These are phyloP conservation scores for Zoysia japonica DNA, from an alignment of 176 grass and related monocot species.

Conservation along the genomic window DNA sequence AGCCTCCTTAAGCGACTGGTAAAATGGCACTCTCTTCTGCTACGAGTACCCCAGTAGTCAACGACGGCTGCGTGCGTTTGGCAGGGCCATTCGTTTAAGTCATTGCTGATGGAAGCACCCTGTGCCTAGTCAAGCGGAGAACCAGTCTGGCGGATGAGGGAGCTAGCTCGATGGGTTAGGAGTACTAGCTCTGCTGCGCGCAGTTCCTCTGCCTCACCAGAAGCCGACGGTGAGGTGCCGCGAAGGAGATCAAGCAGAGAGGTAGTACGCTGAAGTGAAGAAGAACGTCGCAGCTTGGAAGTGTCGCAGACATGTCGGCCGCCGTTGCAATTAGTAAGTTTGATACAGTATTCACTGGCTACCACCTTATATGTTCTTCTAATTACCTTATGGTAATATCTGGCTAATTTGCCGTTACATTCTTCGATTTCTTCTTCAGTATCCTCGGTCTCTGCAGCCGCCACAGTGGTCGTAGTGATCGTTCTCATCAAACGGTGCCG, in stretches of 20 bases:
- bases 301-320: conserved; percentile 18
- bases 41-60: not conserved
- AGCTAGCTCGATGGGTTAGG: not conserved
- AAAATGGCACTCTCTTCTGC: not conserved
- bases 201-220: not conserved
- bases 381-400: not conserved
- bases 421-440: conserved; percentile 19
- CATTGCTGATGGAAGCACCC: not conserved
- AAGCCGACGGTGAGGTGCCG: not conserved
- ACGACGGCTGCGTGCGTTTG: conserved; percentile 1
- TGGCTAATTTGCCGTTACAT: not conserved
- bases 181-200: not conserved
- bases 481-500: conserved; percentile 14
- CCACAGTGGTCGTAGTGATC: not conserved
- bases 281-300: not conserved
- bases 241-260: not conserved
- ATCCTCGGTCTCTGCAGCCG: not conserved
- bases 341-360: not conserved
- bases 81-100: not conserved
- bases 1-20: not conserved
- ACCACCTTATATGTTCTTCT: not conserved
- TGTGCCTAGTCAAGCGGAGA: not conserved
- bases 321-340: conserved; percentile 20
- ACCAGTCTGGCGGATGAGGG: not conserved
- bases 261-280: not conserved